phyloP scores from a whole-genome alignment of 2,329 filamentous ascomycete species.

The Apiospora pterosperma region DNA sequence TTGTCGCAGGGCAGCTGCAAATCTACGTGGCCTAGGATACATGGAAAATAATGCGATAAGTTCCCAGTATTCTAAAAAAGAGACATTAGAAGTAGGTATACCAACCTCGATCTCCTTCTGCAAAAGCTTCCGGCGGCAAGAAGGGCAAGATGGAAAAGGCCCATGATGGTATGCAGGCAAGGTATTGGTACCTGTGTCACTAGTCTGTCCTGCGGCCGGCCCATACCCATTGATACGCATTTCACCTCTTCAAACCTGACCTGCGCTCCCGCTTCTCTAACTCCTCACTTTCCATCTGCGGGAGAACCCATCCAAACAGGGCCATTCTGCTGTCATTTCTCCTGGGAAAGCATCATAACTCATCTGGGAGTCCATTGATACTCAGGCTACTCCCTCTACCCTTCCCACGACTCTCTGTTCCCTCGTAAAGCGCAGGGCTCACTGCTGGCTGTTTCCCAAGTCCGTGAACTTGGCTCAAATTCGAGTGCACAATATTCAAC shows the following conservation, averaged over 20 bases:
- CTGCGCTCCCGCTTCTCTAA: slow-evolving; percentile 2
- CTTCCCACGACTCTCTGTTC: not conserved
- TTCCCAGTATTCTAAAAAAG: not conserved
- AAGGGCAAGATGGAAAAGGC: slow-evolving; percentile 2
- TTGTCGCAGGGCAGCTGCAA: not conserved
- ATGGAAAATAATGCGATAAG: not conserved
- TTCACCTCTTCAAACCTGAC: slow-evolving; percentile 3
- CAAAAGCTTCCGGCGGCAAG: not conserved
- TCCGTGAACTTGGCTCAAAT: slow-evolving; percentile 19
- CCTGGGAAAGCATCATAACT: not conserved
- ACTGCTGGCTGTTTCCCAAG: slow-evolving; percentile 7
- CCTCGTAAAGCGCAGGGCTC: not conserved
- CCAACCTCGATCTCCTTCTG: not conserved
- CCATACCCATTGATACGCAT: slow-evolving; percentile 3
- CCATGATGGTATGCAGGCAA: slow-evolving; percentile 1
- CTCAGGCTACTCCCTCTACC: not conserved
- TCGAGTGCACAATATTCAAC: slow-evolving; percentile 21
- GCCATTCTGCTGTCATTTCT: slow-evolving; percentile 3
- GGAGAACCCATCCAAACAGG: slow-evolving; percentile 6
- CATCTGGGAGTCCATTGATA: not conserved
- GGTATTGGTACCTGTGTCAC: slow-evolving; percentile 2
- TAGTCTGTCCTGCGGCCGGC: slow-evolving; percentile 2
- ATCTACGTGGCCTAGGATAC: not conserved
- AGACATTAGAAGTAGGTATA: not conserved
- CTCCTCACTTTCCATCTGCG: slow-evolving; percentile 1